These are phyloP conservation scores for Corchorus olitorius DNA, from an alignment of 345 rosid species.

Conservation along the genomic window DNA sequence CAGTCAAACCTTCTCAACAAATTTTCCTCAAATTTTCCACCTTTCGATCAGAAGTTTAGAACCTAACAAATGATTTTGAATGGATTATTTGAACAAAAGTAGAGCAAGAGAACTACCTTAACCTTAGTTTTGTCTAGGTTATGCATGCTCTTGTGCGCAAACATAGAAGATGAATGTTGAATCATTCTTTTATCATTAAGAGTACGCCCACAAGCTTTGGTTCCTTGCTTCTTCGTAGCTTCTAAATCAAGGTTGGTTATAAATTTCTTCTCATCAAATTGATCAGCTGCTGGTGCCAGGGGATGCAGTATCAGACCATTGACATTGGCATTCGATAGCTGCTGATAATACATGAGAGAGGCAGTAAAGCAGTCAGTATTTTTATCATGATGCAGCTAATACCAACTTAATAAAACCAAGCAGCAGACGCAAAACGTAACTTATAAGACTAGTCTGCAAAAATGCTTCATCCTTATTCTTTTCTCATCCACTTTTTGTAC, in stretches of 20 bases:
- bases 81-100: neutral
- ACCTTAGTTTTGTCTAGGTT: slow-evolving; percentile 15
- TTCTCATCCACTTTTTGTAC: neutral
- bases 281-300: slow-evolving; percentile 26
- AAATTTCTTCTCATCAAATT: slow-evolving; percentile 21
- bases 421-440: neutral
- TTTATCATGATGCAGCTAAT: neutral
- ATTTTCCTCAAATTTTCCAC: neutral
- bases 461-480: neutral
- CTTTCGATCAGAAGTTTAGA: slow-evolving; percentile 7
- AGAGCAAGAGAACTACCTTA: slow-evolving; percentile 20
- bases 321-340: slow-evolving; percentile 1
- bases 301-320: neutral
- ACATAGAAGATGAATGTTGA: slow-evolving; percentile 25
- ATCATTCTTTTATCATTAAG: slow-evolving; percentile 12
- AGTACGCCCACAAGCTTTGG: slow-evolving; percentile 19
- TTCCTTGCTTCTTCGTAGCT: slow-evolving; percentile 19
- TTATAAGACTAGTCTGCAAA: neutral
- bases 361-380: slow-evolving; percentile 1
- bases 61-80: neutral
- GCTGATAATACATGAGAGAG: slow-evolving; percentile 5
- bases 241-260: slow-evolving; percentile 6
- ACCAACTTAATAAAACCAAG: neutral
- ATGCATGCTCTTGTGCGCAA: slow-evolving; percentile 23
- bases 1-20: neutral